A percentile compares a stretch with the other conserved stretches of the same genome.
Conservation (phyloP, 768 basidiomycete species). For the Kwoniella sp. region DNA sequence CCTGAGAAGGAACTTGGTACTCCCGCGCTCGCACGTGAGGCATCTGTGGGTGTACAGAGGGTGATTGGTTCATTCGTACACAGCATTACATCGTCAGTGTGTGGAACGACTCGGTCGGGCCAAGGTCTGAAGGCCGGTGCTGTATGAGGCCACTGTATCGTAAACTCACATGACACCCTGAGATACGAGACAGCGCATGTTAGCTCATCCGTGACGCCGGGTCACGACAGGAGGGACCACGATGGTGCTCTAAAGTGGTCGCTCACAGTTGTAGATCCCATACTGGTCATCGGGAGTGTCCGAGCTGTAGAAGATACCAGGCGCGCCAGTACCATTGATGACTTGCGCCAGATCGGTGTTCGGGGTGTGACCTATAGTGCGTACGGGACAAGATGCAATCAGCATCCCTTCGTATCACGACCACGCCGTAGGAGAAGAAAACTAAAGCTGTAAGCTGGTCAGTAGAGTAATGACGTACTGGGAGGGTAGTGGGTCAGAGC, state of each 20-base stretch:
- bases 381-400: neutral
- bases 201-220: no score
- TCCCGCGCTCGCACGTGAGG: constrained; percentile 41
- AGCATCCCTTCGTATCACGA: no score
- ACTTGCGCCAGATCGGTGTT: constrained; percentile 21
- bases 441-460: neutral
- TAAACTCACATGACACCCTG: constrained; percentile 26
- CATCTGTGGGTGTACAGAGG: constrained; percentile 30
- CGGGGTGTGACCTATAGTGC: constrained; percentile 13
- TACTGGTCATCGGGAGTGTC: constrained; percentile 24
- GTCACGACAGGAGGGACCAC: no score
- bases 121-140: neutral
- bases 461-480: neutral
- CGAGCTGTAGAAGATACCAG: constrained; percentile 38
- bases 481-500: constrained; percentile 22
- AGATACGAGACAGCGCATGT: no score
- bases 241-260: neutral
- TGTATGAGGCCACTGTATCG: no score
- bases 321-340: constrained; percentile 33
- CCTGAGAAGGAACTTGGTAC: constrained; percentile 25
- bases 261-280: constrained; percentile 37
- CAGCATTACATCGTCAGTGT: neutral
- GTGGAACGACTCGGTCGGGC: no score
- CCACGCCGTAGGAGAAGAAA: constrained; percentile 1
- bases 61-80: no score